Evolutionary conservation across 208 protist genomes (phyloP), one percentile per base, ranked within the genome.

Genomic region (Leishmania braziliensis): DNA sequence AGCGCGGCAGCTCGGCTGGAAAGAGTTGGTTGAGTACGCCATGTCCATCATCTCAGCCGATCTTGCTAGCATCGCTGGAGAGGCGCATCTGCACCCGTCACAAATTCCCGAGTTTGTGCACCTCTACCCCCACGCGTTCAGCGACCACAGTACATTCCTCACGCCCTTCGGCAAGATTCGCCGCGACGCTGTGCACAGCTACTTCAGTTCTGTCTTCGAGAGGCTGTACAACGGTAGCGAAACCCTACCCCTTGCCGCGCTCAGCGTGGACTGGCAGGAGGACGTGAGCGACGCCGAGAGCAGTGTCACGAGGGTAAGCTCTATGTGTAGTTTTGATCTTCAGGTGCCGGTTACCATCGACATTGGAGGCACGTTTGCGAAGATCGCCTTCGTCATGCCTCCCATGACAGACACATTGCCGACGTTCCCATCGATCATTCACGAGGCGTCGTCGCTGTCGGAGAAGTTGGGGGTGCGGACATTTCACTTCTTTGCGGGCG

Each of bases 301-400:
- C 78, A 87, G 83, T 48, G 75, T 46, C 54, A 75, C 78, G 39
- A 68, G 33, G 77, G 33, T 82, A 2, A 66, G 71, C 73, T 62
- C 54, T 8, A n/a, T 56, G 1, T 54, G 51, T 36, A 56, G 72
- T 6, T 75, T 82, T 18, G 50, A 86, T 39, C 78, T 96, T 33
- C 82, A 81, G 43, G 91, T 97, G 29, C 95, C 95, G 14, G 69
- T 94, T 29, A 89, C 90, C 29, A 88, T 98, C 62, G 95, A 98
- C 83, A 97, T 98, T 86, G 95, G 95, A 26, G 95, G 95, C 63
- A 98, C 94, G 46, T 97, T 97, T 79, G 92, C 93, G 29, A 98
- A 98, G 82, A 76, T 98, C n/a, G 89, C 92, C 36, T 98, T 92
- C 75, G 82, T 98, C 46, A 82, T 92, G 80, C 93, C 94, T 9